Percentiles rank a stretch among this genome's conserved stretches.
These are phyloP conservation scores for Trichoderma gracile DNA, from an alignment of 2,329 filamentous ascomycete genomes.

Conservation along the genomic window DNA sequence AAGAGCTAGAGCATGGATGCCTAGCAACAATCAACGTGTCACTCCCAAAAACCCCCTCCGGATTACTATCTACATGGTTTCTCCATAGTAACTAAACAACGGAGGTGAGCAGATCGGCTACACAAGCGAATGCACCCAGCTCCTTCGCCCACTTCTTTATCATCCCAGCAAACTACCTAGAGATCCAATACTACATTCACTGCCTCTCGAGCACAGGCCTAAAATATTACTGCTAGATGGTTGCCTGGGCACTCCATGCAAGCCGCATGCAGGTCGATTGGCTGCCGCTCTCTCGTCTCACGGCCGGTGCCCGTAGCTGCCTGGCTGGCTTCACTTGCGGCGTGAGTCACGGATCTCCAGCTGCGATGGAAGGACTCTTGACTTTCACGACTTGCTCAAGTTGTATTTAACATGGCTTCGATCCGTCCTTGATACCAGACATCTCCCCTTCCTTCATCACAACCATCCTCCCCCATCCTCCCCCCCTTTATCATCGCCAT, in stretches of 20 bases:
- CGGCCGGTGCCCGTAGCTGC: conserved; percentile 18
- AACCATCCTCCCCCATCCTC: too few relatives aligned
- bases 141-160: background rate
- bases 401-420: conserved; percentile 5
- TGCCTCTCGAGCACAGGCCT: background rate
- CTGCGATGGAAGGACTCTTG: background rate
- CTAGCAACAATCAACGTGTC: too few relatives aligned
- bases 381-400: background rate
- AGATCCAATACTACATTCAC: too few relatives aligned
- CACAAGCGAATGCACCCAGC: too few relatives aligned
- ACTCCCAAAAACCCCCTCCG: too few relatives aligned
- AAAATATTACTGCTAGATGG: conserved; percentile 19
- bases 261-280: conserved; percentile 12
- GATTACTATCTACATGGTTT: too few relatives aligned
- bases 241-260: conserved; percentile 13
- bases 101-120: too few relatives aligned
- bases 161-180: background rate
- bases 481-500: too few relatives aligned
- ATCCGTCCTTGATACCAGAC: too few relatives aligned
- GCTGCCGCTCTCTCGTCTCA: background rate
- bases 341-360: conserved; percentile 17
- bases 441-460: too few relatives aligned
- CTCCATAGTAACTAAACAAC: too few relatives aligned
- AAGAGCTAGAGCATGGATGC: too few relatives aligned
- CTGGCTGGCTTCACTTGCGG: conserved; percentile 11